These are phyloP conservation scores for Trichosporon sp. DNA, from an alignment of 1,284 basidiomycete species.

Conservation along the genomic window DNA sequence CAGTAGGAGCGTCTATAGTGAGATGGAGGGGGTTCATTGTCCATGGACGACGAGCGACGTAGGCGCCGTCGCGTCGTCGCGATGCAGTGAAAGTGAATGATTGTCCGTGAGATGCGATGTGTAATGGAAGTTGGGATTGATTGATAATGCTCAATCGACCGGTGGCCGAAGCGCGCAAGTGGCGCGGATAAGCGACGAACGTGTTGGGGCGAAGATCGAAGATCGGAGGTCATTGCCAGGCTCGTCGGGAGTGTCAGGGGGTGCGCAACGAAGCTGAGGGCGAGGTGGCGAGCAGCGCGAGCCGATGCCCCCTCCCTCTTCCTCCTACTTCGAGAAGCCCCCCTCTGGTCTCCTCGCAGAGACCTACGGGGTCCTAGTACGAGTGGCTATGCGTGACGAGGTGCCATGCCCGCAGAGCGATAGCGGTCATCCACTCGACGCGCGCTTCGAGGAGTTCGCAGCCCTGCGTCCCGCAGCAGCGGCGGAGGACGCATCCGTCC, in stretches of 20 bases:
- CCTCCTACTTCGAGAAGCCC: not conserved
- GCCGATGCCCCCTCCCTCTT: not conserved
- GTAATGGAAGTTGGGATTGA: too few relatives aligned
- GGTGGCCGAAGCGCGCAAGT: too few relatives aligned
- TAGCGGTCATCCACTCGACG: constrained; percentile 10
- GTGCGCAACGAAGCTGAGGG: too few relatives aligned
- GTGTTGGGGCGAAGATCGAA: too few relatives aligned
- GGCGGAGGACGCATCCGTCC: constrained; percentile 1
- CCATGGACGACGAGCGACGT: not conserved
- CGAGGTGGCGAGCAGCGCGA: too few relatives aligned
- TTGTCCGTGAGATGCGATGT: not conserved
- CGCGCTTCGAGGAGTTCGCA: not conserved
- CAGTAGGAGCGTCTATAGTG: not conserved
- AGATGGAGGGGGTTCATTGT: not conserved
- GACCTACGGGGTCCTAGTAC: not conserved
- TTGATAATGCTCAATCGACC: too few relatives aligned
- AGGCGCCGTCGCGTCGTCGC: not conserved
- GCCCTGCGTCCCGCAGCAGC: not conserved
- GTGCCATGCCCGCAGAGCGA: not conserved
- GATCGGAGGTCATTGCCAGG: too few relatives aligned
- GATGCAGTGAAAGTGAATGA: not conserved
- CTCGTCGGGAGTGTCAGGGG: too few relatives aligned
- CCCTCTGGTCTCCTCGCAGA: too few relatives aligned
- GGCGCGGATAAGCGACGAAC: too few relatives aligned
- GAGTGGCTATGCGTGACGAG: not conserved